Percentiles rank a stretch among this genome's conserved stretches.
phyloP scores from a whole-genome alignment of 768 basidiomycete species.

The Pulveroboletus sp. region DNA sequence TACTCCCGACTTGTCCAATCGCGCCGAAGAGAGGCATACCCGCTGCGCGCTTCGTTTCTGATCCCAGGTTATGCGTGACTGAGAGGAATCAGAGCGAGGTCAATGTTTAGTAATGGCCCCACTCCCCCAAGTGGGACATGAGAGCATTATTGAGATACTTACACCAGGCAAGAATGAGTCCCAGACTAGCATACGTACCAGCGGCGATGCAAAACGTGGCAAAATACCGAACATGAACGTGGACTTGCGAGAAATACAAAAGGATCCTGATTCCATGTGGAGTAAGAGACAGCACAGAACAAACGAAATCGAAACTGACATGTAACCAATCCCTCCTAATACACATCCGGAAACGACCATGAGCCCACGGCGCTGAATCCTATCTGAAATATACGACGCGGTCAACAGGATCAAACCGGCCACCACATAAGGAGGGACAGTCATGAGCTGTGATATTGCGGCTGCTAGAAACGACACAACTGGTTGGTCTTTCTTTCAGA shows the following conservation, averaged over 20 bases:
- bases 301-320: conserved; percentile 24
- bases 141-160: conserved; percentile 11
- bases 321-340: conserved; percentile 38
- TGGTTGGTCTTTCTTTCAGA: not conserved
- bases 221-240: conserved; percentile 38
- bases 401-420: conserved; percentile 35
- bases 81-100: not conserved
- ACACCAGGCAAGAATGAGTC: conserved; percentile 47
- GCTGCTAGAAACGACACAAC: conserved; percentile 28
- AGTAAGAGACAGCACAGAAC: not conserved
- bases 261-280: conserved; percentile 24
- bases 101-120: not conserved
- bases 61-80: conserved; percentile 42
- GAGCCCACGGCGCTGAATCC: conserved; percentile 40
- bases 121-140: not conserved
- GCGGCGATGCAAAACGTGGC: conserved; percentile 43
- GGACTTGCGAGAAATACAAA: conserved; percentile 28
- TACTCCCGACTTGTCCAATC: conserved; percentile 40
- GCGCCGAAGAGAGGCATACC: conserved; percentile 39
- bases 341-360: conserved; percentile 28
- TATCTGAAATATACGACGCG: conserved; percentile 39
- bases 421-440: conserved; percentile 51
- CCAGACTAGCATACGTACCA: conserved; percentile 43
- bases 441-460: conserved; percentile 45
- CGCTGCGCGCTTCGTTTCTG: conserved; percentile 42